Evolutionary conservation across 2,329 filamentous ascomycete species (phyloP), one percentile per base, ranked within the genome.

Genomic region (Phaeosphaeriaceae sp.): DNA sequence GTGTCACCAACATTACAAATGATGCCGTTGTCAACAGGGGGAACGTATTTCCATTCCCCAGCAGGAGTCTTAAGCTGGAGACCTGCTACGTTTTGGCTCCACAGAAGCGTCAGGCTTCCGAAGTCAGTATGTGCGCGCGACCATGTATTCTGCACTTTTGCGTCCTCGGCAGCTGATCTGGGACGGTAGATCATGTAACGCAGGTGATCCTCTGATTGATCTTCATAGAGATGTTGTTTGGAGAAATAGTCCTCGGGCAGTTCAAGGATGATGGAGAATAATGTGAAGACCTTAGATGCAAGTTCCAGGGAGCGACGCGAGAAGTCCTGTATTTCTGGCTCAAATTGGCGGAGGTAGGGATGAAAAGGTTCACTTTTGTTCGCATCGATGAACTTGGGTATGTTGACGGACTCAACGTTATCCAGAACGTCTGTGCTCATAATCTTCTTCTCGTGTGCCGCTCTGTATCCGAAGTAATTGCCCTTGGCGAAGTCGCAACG

Each of bases 101-200:
- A 83, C 0, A 83, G 72, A 13, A 82, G 64, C 0, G 81, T 84
- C 0, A 81, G 76, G 7, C 78, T 73, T 7, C 81, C 82, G 50
- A 81, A 83, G 54, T 84, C 81, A 0, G 81, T 83, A 69, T 84
- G 82, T 2, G 80, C 80, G 33, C 81, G 76, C 69, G 82, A 82
- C 56, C 80, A 77, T 46, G 81, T 67, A 61, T 79, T 74, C 61
- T 78, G 67, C 63, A 72, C 67, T 52, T 74, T 76, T 31, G 70
- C 68, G 47, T 78, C 72, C 59, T 70, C 74, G 67, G 66, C 67
- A 72, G 65, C 5, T 71, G 78, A n/a, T 4, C 78, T 69, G 2
- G 77, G 79, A 68, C 71, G 78, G 77, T 58, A 83, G 64, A 27
- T 79, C 80, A 71, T 83, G 62, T 80, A 79, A 15, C 78, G 71